These are phyloP conservation scores for Protostelium mycophagum DNA, from an alignment of 78 protist genomes.

Conservation along the genomic window DNA sequence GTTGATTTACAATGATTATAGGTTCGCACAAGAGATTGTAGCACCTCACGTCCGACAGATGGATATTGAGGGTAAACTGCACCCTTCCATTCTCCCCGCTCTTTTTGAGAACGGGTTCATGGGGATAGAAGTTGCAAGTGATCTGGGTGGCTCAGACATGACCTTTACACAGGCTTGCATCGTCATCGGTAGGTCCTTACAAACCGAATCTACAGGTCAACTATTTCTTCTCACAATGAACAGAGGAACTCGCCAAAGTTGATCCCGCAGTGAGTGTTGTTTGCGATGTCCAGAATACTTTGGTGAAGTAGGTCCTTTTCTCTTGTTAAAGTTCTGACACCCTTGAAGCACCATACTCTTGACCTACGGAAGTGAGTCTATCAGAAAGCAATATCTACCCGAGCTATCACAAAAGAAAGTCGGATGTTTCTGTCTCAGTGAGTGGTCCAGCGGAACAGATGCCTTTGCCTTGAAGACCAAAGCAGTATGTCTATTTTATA, in stretches of 20 bases:
- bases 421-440: constrained; percentile 89
- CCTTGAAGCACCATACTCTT: constrained; percentile 33
- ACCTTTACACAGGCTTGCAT: constrained; percentile 66
- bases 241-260: constrained; percentile 82
- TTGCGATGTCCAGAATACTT: constrained; percentile 72
- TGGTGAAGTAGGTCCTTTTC: constrained; percentile 10
- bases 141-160: constrained; percentile 83
- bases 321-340: neutral
- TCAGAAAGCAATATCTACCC: constrained; percentile 65
- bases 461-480: constrained; percentile 88
- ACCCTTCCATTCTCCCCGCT: constrained; percentile 16
- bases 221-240: neutral
- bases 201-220: neutral
- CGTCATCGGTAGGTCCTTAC: constrained; percentile 41
- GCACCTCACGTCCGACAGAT: constrained; percentile 41
- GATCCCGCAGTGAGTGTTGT: constrained; percentile 70
- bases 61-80: constrained; percentile 28
- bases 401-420: constrained; percentile 63
- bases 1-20: neutral
- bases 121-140: constrained; percentile 83
- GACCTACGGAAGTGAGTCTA: constrained; percentile 66
- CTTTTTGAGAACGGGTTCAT: constrained; percentile 64
- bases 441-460: constrained; percentile 82
- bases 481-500: constrained; percentile 26
- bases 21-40: constrained; percentile 28